Evolutionary conservation across 176 grass and related monocot genomes (phyloP).

Genomic region (Guadua angustifolia): DNA sequence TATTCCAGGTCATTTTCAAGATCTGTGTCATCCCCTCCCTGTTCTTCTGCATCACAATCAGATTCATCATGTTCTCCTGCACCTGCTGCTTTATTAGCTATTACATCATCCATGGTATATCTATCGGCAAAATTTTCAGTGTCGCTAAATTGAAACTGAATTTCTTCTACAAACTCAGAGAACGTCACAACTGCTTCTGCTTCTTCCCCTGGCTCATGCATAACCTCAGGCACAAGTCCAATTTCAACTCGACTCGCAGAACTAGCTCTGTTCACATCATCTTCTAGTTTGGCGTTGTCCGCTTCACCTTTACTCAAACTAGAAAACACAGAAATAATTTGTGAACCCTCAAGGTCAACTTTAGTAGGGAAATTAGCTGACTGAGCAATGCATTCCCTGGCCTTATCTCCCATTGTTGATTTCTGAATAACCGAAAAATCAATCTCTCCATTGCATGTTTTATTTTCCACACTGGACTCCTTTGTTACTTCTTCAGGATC

Average conservation of each 20-base stretch:
- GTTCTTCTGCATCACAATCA: slow-evolving; percentile 53
- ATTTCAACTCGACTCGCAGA: slow-evolving; percentile 34
- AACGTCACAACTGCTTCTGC: slow-evolving; percentile 35
- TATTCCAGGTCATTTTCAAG: slow-evolving; percentile 40
- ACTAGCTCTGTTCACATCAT: slow-evolving; percentile 30
- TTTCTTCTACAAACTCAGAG: slow-evolving; percentile 66
- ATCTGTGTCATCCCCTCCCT: slow-evolving; percentile 24
- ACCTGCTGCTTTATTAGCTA: slow-evolving; percentile 39
- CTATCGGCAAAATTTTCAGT: slow-evolving; percentile 58
- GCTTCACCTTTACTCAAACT: slow-evolving; percentile 34
- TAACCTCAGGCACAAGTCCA: slow-evolving; percentile 15
- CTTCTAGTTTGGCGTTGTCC: slow-evolving; percentile 27
- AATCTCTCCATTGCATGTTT: slow-evolving; percentile 37
- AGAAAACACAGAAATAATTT: slow-evolving; percentile 23
- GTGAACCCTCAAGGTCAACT: slow-evolving; percentile 28
- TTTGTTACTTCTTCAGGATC: neutral
- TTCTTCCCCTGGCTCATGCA: slow-evolving; percentile 40
- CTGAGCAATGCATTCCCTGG: slow-evolving; percentile 11
- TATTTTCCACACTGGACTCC: slow-evolving; percentile 41
- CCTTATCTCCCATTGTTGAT: slow-evolving; percentile 14
- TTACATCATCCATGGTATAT: slow-evolving; percentile 41
- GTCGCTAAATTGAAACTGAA: slow-evolving; percentile 80
- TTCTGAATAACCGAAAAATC: slow-evolving; percentile 45
- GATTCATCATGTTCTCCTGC: slow-evolving; percentile 39
- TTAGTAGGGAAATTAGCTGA: slow-evolving; percentile 17